A percentile compares a stretch with the other conserved stretches of the same genome.
Conservation (phyloP, 2,329 filamentous ascomycete genomes). For the Thielaviopsis musarum region DNA sequence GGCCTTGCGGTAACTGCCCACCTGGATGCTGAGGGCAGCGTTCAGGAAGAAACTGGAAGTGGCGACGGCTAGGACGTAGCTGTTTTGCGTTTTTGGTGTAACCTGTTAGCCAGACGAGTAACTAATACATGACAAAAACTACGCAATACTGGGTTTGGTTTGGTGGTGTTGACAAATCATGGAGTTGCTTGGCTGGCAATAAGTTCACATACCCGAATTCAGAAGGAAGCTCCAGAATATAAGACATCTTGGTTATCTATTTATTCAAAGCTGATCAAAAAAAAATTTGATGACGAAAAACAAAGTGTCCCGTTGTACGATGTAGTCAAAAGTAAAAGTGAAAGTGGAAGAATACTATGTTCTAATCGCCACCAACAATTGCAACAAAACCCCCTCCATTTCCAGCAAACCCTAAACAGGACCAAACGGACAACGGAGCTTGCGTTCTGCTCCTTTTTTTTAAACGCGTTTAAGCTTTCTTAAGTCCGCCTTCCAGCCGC, state of each 20-base stretch:
- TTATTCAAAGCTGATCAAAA: not conserved
- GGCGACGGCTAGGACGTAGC: conserved; percentile 44
- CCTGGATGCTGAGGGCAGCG: conserved; percentile 32
- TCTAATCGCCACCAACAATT: no score
- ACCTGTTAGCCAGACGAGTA: not conserved
- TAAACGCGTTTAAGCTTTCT: no score
- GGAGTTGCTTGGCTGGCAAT: no score
- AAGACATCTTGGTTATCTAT: not conserved
- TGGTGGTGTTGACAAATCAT: not conserved
- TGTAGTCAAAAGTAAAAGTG: no score
- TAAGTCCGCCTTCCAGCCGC: no score
- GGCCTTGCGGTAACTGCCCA: conserved; percentile 31
- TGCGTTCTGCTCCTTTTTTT: no score
- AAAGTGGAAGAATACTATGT: no score
- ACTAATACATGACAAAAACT: no score
- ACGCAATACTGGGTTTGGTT: not conserved
- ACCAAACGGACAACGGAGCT: no score
- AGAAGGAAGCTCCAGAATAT: not conserved
- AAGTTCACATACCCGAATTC: not conserved
- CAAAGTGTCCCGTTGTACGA: not conserved
- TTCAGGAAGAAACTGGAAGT: conserved; percentile 42
- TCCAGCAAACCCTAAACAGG: no score
- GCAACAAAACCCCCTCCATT: no score
- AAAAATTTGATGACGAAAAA: not conserved
- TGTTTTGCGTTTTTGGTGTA: conserved; percentile 17